Percentiles rank a stretch among this genome's conserved stretches.
These are phyloP conservation scores for Torulaspora maleeae DNA, from an alignment of 805 yeast genomes.

Conservation along the genomic window DNA sequence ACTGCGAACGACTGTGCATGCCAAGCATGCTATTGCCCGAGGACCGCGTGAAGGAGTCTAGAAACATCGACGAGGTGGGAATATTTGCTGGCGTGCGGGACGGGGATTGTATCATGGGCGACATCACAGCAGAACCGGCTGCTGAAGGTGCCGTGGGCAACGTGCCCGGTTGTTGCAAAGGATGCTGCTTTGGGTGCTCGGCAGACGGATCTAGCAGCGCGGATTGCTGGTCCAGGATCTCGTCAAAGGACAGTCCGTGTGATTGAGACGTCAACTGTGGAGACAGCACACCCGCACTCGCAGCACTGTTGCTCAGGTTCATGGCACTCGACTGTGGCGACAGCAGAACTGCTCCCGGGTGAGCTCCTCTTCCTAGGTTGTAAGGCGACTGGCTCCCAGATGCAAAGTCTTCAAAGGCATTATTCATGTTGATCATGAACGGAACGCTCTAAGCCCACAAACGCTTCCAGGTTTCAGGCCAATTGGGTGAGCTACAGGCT, in stretches of 20 bases:
- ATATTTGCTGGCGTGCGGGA: conserved; percentile 12
- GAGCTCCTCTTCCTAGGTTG: conserved; percentile 31
- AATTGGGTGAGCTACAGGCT: neutral
- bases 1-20: conserved; percentile 11
- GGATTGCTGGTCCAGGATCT: conserved; percentile 24
- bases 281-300: conserved; percentile 15
- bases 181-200: conserved; percentile 11
- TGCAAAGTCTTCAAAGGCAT: conserved; percentile 23
- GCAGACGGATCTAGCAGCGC: conserved; percentile 16
- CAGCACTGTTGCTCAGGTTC: conserved; percentile 18
- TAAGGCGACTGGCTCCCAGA: conserved; percentile 30
- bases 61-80: conserved; percentile 18
- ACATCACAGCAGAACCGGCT: conserved; percentile 31
- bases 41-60: conserved; percentile 24
- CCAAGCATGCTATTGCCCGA: conserved; percentile 16
- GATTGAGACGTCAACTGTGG: conserved; percentile 16
- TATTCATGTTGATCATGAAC: conserved; percentile 12
- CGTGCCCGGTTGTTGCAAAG: conserved; percentile 6
- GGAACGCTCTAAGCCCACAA: neutral
- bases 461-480: neutral
- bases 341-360: conserved; percentile 40
- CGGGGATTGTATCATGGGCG: conserved; percentile 25
- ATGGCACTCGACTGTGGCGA: conserved; percentile 33
- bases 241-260: conserved; percentile 20
- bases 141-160: conserved; percentile 17